A percentile compares a stretch with the other conserved stretches of the same genome.
These are phyloP conservation scores for Talaromyces thailandensis DNA, from an alignment of 495 filamentous ascomycete species.

Conservation along the genomic window DNA sequence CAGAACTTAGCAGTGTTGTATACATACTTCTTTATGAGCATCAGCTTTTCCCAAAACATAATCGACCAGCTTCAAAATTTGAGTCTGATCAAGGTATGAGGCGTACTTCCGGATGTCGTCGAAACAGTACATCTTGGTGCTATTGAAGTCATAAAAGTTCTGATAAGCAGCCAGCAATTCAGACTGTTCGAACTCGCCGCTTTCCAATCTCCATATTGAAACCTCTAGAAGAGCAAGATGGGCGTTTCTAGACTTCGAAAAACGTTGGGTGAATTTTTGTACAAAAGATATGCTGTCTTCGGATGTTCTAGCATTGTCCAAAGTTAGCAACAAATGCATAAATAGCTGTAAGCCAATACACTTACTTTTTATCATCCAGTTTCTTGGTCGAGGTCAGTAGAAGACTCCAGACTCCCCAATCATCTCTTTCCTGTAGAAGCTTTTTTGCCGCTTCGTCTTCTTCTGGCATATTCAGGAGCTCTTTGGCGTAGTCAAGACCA, in stretches of 20 bases:
- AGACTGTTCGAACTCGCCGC: slow-evolving; percentile 21
- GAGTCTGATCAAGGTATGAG: slow-evolving; percentile 24
- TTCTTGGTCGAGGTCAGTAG: slow-evolving; percentile 20
- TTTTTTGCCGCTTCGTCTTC: slow-evolving; percentile 17
- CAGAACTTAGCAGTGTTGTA: not conserved
- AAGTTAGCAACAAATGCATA: not conserved
- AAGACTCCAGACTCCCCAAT: slow-evolving; percentile 50
- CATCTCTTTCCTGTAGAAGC: slow-evolving; percentile 37
- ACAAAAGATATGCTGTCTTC: slow-evolving; percentile 22
- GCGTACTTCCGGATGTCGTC: slow-evolving; percentile 42
- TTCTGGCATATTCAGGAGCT: slow-evolving; percentile 27
- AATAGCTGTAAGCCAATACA: not conserved
- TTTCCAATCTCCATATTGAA: slow-evolving; percentile 15
- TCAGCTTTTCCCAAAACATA: slow-evolving; percentile 18
- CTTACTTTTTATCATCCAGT: slow-evolving; percentile 26
- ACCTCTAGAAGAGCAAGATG: slow-evolving; percentile 31
- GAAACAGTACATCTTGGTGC: slow-evolving; percentile 45
- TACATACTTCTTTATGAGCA: slow-evolving; percentile 24
- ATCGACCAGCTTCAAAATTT: slow-evolving; percentile 28
- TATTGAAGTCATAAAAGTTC: slow-evolving; percentile 40
- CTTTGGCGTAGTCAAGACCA: slow-evolving; percentile 32
- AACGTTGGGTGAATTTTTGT: slow-evolving; percentile 23
- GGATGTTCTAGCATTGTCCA: slow-evolving; percentile 17
- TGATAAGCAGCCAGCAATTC: slow-evolving; percentile 33
- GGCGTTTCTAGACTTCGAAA: slow-evolving; percentile 40